These are phyloP conservation scores for Tetragonia tetragonoides DNA, from an alignment of 148 eudicot species.

Conservation along the genomic window DNA sequence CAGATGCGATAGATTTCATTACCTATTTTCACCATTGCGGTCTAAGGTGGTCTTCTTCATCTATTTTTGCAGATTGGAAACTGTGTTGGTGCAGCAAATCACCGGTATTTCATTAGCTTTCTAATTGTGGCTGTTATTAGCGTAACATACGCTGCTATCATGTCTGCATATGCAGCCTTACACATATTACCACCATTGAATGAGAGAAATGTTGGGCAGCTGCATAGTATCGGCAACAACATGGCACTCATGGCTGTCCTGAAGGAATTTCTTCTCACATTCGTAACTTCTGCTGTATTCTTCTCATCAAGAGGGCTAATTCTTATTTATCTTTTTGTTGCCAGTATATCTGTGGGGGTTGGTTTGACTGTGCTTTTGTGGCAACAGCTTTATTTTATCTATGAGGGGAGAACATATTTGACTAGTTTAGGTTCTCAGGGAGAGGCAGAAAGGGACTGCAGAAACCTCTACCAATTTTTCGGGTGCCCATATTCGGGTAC, in stretches of 20 bases:
- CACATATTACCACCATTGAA: conserved; percentile 55
- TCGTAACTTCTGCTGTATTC: conserved; percentile 56
- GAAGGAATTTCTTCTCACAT: conserved; percentile 41
- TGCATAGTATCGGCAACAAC: conserved; percentile 23
- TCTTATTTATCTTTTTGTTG: conserved; percentile 73
- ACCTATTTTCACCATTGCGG: not conserved
- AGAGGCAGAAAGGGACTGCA: conserved; percentile 59
- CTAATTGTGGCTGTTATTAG: conserved; percentile 69
- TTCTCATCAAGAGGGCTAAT: conserved; percentile 65
- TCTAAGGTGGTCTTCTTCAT: not conserved
- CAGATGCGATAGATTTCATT: not conserved
- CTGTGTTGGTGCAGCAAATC: conserved; percentile 91
- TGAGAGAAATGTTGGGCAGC: conserved; percentile 15
- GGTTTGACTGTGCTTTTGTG: conserved; percentile 83
- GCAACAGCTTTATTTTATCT: conserved; percentile 87
- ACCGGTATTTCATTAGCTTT: conserved; percentile 66
- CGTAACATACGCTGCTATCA: conserved; percentile 54
- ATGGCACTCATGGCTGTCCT: conserved; percentile 27
- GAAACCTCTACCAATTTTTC: conserved; percentile 68
- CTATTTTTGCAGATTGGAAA: conserved; percentile 76
- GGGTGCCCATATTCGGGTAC: conserved; percentile 50
- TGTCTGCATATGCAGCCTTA: conserved; percentile 48
- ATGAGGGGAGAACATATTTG: conserved; percentile 79
- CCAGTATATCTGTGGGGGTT: conserved; percentile 72
- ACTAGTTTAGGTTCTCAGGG: conserved; percentile 59